phyloP scores from a whole-genome alignment of 345 rosid genomes.

The Populus simonii region DNA sequence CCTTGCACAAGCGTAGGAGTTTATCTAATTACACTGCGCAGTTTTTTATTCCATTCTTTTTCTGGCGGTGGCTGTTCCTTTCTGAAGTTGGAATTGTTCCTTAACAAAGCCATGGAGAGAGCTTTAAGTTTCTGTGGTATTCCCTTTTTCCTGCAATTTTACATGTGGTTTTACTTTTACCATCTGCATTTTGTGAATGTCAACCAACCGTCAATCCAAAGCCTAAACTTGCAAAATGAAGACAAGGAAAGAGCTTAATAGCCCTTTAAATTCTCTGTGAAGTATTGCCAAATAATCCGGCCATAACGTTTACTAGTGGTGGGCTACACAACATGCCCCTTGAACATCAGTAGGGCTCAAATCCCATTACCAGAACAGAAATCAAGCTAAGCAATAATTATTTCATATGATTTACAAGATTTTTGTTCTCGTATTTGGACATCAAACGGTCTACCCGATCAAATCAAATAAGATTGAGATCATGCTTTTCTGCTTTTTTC shows the following conservation, averaged over 20 bases:
- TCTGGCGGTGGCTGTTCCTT: neutral
- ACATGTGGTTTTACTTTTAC: neutral
- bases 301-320: neutral
- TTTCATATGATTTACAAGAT: conserved; percentile 9
- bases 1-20: neutral
- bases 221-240: neutral
- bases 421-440: neutral
- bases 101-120: too few relatives aligned
- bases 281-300: neutral
- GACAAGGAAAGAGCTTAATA: neutral
- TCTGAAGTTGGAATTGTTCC: too few relatives aligned
- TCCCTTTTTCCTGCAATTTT: too few relatives aligned
- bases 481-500: conserved; percentile 27
- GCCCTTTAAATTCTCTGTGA: neutral
- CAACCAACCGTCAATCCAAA: neutral
- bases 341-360: conserved; percentile 16
- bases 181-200: neutral
- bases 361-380: conserved; percentile 24
- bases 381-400: conserved; percentile 24
- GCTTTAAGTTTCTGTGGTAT: too few relatives aligned
- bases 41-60: neutral
- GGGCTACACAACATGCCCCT: neutral
- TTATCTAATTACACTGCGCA: neutral
- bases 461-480: conserved; percentile 26
- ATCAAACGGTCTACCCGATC: conserved; percentile 16